Evolutionary conservation across 177 flowering plant species (phyloP).

Genomic region (Vitis hybrid): DNA sequence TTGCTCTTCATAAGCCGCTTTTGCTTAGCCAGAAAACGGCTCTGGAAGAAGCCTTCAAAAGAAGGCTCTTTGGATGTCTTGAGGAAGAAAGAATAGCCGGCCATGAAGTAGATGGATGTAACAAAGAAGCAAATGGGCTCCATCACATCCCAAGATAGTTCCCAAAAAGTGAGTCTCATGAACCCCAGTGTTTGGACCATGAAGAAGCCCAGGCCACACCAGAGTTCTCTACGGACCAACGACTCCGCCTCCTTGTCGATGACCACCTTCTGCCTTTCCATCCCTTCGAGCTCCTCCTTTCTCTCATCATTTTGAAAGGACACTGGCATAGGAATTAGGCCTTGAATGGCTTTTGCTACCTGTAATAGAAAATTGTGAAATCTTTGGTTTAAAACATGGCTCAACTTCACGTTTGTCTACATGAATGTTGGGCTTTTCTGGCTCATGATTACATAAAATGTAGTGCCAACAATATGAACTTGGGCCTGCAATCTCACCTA

Average conservation of each 20-base stretch:
- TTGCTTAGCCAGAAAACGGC: conserved; percentile 57
- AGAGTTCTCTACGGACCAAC: conserved; percentile 50
- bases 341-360: conserved; percentile 54
- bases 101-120: conserved; percentile 66
- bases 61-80: conserved; percentile 67
- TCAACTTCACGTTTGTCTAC: conserved; percentile 2
- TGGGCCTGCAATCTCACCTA: background rate
- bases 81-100: conserved; percentile 65
- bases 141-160: conserved; percentile 83
- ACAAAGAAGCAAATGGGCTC: conserved; percentile 80
- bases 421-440: background rate
- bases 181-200: conserved; percentile 59
- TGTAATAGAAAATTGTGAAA: conserved; percentile 32
- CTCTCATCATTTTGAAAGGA: conserved; percentile 29
- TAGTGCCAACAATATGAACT: no score
- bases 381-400: conserved; percentile 34
- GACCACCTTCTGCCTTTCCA: conserved; percentile 47
- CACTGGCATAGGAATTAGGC: conserved; percentile 34
- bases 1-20: conserved; percentile 35
- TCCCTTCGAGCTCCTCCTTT: conserved; percentile 40
- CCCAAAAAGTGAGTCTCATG: conserved; percentile 87
- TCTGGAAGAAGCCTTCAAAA: conserved; percentile 62
- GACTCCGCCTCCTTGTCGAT: conserved; percentile 51
- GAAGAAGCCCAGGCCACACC: conserved; percentile 57
- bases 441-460: no score